Evolutionary conservation across 495 filamentous ascomycete genomes (phyloP).

Genomic region (Podospora comata): DNA sequence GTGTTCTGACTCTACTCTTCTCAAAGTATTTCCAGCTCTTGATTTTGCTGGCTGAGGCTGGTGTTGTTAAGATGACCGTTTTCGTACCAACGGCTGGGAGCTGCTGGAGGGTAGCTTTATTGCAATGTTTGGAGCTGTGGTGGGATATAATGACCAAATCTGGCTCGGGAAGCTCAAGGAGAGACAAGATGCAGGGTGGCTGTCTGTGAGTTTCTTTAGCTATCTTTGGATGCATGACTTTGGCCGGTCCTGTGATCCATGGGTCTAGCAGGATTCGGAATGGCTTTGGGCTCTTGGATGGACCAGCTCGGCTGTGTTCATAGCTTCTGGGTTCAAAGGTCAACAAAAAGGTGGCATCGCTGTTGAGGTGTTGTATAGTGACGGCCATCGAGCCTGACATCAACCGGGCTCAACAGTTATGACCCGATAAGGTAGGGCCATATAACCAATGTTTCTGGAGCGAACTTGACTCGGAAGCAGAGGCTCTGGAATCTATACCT

Average conservation of each 20-base stretch:
- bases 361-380: slow-evolving; percentile 63
- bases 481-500: neutral
- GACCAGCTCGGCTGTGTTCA: slow-evolving; percentile 26
- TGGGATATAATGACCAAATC: slow-evolving; percentile 69
- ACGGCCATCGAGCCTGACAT: slow-evolving; percentile 53
- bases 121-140: slow-evolving; percentile 67
- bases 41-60: slow-evolving; percentile 59
- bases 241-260: slow-evolving; percentile 56
- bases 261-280: slow-evolving; percentile 70
- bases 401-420: neutral
- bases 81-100: slow-evolving; percentile 50
- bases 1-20: slow-evolving; percentile 46
- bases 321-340: slow-evolving; percentile 53
- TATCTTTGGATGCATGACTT: neutral
- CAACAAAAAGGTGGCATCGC: slow-evolving; percentile 67
- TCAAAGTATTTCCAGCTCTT: slow-evolving; percentile 64
- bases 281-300: slow-evolving; percentile 36
- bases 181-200: slow-evolving; percentile 55
- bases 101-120: slow-evolving; percentile 61
- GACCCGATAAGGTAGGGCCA: too few relatives aligned
- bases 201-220: slow-evolving; percentile 7
- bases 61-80: slow-evolving; percentile 63
- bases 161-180: slow-evolving; percentile 58
- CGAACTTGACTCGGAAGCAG: neutral
- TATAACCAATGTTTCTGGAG: neutral